These are phyloP conservation scores for Pezicula radicicola DNA, from an alignment of 2,329 filamentous ascomycete species.

Conservation along the genomic window DNA sequence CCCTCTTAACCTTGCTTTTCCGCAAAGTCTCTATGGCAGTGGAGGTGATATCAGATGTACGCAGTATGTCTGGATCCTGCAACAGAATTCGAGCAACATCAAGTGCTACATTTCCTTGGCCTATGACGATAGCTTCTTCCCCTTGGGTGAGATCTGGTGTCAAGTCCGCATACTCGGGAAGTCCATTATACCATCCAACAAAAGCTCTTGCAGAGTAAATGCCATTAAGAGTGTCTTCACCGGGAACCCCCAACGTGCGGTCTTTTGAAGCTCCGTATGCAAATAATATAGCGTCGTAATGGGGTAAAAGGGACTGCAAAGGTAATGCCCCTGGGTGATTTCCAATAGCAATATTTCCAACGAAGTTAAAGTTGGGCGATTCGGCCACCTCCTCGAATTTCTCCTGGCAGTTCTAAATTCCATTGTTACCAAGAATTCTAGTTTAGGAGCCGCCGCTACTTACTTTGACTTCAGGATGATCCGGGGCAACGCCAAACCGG, in stretches of 20 bases:
- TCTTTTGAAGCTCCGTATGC: slow-evolving; percentile 90
- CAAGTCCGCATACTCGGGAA: slow-evolving; percentile 75
- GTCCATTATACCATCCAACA: slow-evolving; percentile 97
- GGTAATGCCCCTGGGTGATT: slow-evolving; percentile 51
- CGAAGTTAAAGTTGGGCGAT: slow-evolving; percentile 80
- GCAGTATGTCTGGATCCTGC: slow-evolving; percentile 68
- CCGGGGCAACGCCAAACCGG: slow-evolving; percentile 92
- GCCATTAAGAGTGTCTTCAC: slow-evolving; percentile 69
- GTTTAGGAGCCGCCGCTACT: background rate
- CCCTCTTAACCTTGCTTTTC: slow-evolving; percentile 70
- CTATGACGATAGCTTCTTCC: slow-evolving; percentile 83
- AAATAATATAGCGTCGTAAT: slow-evolving; percentile 92
- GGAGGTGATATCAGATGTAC: slow-evolving; percentile 85
- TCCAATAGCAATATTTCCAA: slow-evolving; percentile 86
- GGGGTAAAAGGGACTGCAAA: slow-evolving; percentile 64
- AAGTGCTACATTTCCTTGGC: slow-evolving; percentile 93
- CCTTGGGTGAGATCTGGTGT: slow-evolving; percentile 70
- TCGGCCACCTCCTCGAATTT: slow-evolving; percentile 87
- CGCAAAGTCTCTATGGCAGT: slow-evolving; percentile 73
- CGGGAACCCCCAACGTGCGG: slow-evolving; percentile 72
- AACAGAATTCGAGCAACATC: slow-evolving; percentile 90
- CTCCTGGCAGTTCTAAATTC: slow-evolving; percentile 80
- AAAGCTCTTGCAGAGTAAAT: slow-evolving; percentile 89
- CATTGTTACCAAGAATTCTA: slow-evolving; percentile 7
- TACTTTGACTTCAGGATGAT: slow-evolving; percentile 97